phyloP scores from a whole-genome alignment of 2,329 filamentous ascomycete species.

The Neurospora sp. region DNA sequence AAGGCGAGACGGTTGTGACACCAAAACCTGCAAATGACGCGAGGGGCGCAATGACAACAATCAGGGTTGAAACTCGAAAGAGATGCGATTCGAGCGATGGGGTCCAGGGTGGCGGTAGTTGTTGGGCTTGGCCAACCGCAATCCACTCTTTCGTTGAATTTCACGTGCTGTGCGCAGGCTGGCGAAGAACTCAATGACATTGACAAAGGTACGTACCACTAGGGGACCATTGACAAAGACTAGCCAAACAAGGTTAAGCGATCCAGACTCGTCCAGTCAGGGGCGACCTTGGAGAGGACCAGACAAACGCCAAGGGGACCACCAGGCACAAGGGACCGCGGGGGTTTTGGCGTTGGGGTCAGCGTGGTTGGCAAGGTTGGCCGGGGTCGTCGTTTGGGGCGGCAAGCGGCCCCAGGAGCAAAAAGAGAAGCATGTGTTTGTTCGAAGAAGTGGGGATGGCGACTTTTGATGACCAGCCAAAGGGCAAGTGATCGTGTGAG shows the following conservation, averaged over 20 bases:
- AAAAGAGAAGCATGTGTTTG: neutral
- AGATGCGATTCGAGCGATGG: neutral
- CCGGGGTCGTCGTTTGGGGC: neutral
- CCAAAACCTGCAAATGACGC: neutral
- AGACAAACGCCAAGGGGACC: neutral
- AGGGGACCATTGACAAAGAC: neutral
- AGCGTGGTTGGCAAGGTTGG: neutral
- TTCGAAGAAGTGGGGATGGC: constrained; percentile 2
- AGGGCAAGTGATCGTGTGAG: constrained; percentile 17
- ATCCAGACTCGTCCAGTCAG: neutral
- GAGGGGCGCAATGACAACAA: neutral
- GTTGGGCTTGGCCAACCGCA: neutral
- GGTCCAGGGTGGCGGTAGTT: neutral
- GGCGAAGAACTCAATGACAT: neutral
- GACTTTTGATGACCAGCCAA: constrained; percentile 4
- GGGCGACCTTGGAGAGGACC: neutral
- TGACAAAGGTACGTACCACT: neutral
- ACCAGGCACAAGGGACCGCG: neutral
- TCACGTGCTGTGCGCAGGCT: neutral
- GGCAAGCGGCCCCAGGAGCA: neutral
- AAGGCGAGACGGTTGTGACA: neutral
- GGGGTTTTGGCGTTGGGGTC: neutral
- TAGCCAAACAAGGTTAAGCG: neutral
- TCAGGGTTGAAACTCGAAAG: neutral
- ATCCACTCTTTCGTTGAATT: neutral